These are phyloP conservation scores for Blastocystis sp. DNA, from an alignment of 352 stramenopile species.

Conservation along the genomic window DNA sequence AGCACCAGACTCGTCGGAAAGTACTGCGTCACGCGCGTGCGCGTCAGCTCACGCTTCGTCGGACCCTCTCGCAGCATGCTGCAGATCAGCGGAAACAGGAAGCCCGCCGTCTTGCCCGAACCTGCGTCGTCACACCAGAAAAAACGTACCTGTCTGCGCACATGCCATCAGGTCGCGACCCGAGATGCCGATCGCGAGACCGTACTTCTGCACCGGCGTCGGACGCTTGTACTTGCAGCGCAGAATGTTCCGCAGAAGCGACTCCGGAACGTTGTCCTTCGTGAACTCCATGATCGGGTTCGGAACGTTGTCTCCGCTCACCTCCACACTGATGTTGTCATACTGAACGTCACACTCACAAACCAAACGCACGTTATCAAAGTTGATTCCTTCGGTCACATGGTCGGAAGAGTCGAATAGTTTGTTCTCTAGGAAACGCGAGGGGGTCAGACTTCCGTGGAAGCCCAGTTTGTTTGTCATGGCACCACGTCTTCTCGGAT, in stretches of 20 bases:
- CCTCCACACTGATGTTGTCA: slow-evolving; percentile 92
- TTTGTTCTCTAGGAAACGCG: slow-evolving; percentile 79
- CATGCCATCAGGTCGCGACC: slow-evolving; percentile 96
- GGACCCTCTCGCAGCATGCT: slow-evolving; percentile 78
- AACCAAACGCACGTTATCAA: slow-evolving; percentile 72
- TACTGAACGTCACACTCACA: slow-evolving; percentile 66
- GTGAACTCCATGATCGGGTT: slow-evolving; percentile 79
- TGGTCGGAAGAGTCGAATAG: slow-evolving; percentile 77
- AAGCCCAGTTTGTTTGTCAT: slow-evolving; percentile 86
- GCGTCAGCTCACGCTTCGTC: slow-evolving; percentile 49
- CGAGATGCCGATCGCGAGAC: slow-evolving; percentile 82
- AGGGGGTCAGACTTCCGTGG: slow-evolving; percentile 80
- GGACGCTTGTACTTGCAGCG: slow-evolving; percentile 85
- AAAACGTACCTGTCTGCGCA: slow-evolving; percentile 77
- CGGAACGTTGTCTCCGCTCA: slow-evolving; percentile 79
- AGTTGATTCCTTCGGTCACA: slow-evolving; percentile 87
- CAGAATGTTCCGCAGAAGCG: slow-evolving; percentile 79
- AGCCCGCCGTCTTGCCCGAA: slow-evolving; percentile 87
- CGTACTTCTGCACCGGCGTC: slow-evolving; percentile 98
- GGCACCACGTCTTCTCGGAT: slow-evolving; percentile 58
- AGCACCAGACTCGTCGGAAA: slow-evolving; percentile 82
- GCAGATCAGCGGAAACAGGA: slow-evolving; percentile 90
- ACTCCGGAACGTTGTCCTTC: slow-evolving; percentile 75
- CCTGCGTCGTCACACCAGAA: slow-evolving; percentile 61
- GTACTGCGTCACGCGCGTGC: slow-evolving; percentile 65